A percentile compares a stretch with the other conserved stretches of the same genome.
Conservation (phyloP, 495 filamentous ascomycete genomes). For the Penicillium dipodomyicola region DNA sequence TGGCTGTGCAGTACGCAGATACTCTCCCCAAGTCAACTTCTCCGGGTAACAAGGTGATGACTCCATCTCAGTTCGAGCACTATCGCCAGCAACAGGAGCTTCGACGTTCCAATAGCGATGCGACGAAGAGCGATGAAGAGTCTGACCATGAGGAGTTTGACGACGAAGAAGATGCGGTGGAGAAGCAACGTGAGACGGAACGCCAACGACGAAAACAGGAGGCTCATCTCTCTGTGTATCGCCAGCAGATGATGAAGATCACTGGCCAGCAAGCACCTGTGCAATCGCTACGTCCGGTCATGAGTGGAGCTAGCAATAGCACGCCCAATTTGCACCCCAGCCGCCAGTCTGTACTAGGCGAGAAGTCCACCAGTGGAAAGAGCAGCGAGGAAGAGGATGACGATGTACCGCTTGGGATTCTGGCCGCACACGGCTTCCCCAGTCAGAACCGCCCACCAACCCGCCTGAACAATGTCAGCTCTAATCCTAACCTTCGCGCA, state of each 20-base stretch:
- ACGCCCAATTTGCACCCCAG: conserved; percentile 40
- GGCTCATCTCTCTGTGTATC: conserved; percentile 84
- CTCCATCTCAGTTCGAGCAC: conserved; percentile 79
- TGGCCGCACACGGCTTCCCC: conserved; percentile 91
- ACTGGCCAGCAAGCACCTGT: conserved; percentile 67
- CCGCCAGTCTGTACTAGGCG: conserved; percentile 33
- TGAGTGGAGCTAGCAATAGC: conserved; percentile 44
- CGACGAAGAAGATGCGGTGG: conserved; percentile 82
- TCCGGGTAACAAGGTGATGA: conserved; percentile 75
- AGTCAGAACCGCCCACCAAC: conserved; percentile 76
- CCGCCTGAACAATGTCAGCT: conserved; percentile 61
- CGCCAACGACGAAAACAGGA: conserved; percentile 85
- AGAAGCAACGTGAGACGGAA: conserved; percentile 67
- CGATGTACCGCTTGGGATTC: conserved; percentile 81
- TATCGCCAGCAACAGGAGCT: conserved; percentile 79
- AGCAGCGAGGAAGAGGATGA: conserved; percentile 74
- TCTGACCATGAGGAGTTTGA: conserved; percentile 61
- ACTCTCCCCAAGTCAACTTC: conserved; percentile 39
- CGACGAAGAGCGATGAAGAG: conserved; percentile 46
- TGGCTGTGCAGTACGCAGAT: conserved; percentile 51
- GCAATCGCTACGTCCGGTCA: conserved; percentile 38
- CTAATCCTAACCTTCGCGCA: conserved; percentile 51
- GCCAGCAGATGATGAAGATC: conserved; percentile 97
- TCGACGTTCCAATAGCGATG: conserved; percentile 49
- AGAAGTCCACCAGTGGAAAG: conserved; percentile 44